Conservation (phyloP, 495 filamentous ascomycete genomes). For the Bacidia gigantensis region DNA sequence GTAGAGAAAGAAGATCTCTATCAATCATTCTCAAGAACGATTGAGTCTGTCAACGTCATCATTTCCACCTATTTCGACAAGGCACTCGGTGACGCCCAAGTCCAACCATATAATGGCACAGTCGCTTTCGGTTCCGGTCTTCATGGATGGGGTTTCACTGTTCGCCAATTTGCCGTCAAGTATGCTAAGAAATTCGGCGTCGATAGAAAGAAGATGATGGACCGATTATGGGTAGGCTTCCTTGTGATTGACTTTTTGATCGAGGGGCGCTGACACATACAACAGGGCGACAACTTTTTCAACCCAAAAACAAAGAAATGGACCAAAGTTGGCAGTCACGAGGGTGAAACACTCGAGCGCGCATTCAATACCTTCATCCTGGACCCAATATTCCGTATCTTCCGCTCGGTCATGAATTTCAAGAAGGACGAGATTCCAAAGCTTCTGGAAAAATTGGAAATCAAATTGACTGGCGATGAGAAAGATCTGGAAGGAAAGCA, state of each 20-base stretch:
- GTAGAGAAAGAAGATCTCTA: constrained; percentile 97
- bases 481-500: constrained; percentile 91
- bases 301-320: constrained; percentile 99
- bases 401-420: constrained; percentile 89
- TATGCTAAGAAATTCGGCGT: constrained; percentile 99
- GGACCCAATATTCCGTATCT: constrained; percentile 99
- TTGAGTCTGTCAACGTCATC: constrained; percentile 99
- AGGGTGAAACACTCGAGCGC: constrained; percentile 85
- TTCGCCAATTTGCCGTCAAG: constrained; percentile 91
- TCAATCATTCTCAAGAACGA: constrained; percentile 97
- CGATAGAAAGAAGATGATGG: constrained; percentile 99
- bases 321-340: constrained; percentile 68
- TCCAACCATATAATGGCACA: constrained; percentile 91
- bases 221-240: constrained; percentile 98
- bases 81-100: constrained; percentile 90
- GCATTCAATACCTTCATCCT: constrained; percentile 98
- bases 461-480: constrained; percentile 77
- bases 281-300: constrained; percentile 94
- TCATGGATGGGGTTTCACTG: constrained; percentile 98
- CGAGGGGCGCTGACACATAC: neutral
- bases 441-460: constrained; percentile 80
- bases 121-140: constrained; percentile 99
- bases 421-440: constrained; percentile 84
- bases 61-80: constrained; percentile 99
- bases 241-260: constrained; percentile 19